Base-by-base conservation (phyloP, 805 yeast genomes). In the Spathaspora gorwiae region DNA sequence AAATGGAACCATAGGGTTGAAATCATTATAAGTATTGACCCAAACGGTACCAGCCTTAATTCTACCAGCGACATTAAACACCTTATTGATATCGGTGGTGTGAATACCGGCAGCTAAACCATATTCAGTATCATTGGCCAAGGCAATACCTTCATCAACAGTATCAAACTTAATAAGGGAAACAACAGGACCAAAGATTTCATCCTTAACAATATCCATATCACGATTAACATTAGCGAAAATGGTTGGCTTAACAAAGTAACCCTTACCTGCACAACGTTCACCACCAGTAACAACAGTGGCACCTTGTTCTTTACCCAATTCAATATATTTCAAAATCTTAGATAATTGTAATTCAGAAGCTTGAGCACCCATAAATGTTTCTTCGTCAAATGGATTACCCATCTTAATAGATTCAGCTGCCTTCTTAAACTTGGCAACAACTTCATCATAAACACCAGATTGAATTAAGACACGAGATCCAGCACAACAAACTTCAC, bases 401-500 rank as follows among this genome's bases (percentile, higher is more conserved):
- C 98, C 98, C 47, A 85, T 81, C 64, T 81, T 81, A 45, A 82
- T 60, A 40, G 65, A 65, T 37, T 73, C 68, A 57, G 83, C 81
- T 49, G 80, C 83, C 19, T 58, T 60, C 63, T 80, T 80, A 62
- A 87, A 80, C 53, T 75, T 82, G 32, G 70, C 75, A 47, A 89
- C 64, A 51, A 89, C 79, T 65, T 83, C 75, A 52, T 90, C 96
- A 68, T 90, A 87, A 55, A 89, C 75, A 33, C 80, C 78, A 53
- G 86, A 95, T 69, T 90, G 96, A 48, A 90, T 84, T 64, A 88
- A 87, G 53, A 90, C 72, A 70, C 98, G 83, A 46, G 97, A 89
- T 53, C 96, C 95, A 33, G 97, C 97, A 61, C 90, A 85, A 72
- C 98, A 90, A 47, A 88, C 90, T 73, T 92, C 96, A 70, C 98